phyloP scores from a whole-genome alignment of 495 filamentous ascomycete genomes.

The Bacidia gigantensis region DNA sequence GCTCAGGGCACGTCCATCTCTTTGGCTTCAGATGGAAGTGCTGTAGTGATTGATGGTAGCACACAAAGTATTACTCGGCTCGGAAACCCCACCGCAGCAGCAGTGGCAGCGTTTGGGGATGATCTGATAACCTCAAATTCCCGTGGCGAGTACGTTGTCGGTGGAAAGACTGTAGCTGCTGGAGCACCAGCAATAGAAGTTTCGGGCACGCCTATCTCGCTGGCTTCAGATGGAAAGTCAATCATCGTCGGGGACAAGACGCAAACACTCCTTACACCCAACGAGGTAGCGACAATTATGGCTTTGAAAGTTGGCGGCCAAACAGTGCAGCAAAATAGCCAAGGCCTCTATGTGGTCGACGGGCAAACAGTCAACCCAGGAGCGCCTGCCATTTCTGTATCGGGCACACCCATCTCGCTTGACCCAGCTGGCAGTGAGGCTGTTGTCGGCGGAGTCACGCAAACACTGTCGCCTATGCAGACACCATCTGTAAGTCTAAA shows the following conservation, averaged over 20 bases:
- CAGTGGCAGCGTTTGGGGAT: background rate
- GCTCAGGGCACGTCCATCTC: constrained; percentile 7
- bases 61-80: background rate
- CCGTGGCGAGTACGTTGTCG: background rate
- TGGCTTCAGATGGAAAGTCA: constrained; percentile 1
- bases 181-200: constrained; percentile 10
- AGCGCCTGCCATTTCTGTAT: constrained; percentile 3
- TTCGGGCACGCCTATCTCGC: constrained; percentile 8
- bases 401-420: constrained; percentile 12
- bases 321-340: constrained; percentile 6
- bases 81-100: background rate
- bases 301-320: constrained; percentile 5
- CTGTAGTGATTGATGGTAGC: constrained; percentile 4
- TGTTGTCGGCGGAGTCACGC: constrained; percentile 10
- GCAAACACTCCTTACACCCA: background rate
- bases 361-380: constrained; percentile 12
- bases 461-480: background rate
- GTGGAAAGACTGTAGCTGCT: background rate
- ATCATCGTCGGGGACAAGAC: constrained; percentile 2
- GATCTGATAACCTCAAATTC: background rate
- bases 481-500: background rate
- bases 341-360: constrained; percentile 12
- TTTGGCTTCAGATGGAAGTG: constrained; percentile 1
- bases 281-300: background rate
- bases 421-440: constrained; percentile 2